Conservation (phyloP, 495 filamentous ascomycete genomes). For the Aspergillus nidulans region DNA sequence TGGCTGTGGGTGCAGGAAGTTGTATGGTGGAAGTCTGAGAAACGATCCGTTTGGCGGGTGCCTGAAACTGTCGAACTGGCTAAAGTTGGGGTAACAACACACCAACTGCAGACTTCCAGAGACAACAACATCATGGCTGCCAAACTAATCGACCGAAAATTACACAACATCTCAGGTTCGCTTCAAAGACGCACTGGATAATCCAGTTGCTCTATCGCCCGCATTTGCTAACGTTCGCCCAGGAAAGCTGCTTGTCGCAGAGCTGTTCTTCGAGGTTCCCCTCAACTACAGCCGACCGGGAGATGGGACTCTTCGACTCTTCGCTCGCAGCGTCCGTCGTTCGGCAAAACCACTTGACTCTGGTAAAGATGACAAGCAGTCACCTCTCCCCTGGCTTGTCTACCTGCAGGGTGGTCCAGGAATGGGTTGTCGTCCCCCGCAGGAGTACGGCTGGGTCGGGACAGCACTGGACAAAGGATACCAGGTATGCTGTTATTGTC, state of each 20-base stretch:
- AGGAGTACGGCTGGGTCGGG: slow-evolving; percentile 62
- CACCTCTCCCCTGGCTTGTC: slow-evolving; percentile 55
- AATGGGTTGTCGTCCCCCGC: slow-evolving; percentile 66
- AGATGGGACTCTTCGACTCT: slow-evolving; percentile 61
- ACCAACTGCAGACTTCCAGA: not conserved
- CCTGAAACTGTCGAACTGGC: not conserved
- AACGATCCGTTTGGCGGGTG: slow-evolving; percentile 2
- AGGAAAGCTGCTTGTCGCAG: slow-evolving; percentile 74
- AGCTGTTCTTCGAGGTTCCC: slow-evolving; percentile 83
- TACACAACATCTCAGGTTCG: slow-evolving; percentile 44
- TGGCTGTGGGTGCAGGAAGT: not conserved
- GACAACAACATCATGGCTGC: slow-evolving; percentile 28
- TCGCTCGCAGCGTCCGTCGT: slow-evolving; percentile 67
- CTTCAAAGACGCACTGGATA: not conserved
- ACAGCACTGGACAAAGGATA: slow-evolving; percentile 77
- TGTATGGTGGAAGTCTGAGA: not conserved
- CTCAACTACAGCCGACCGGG: slow-evolving; percentile 64
- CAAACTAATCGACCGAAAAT: slow-evolving; percentile 40
- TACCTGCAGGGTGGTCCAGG: slow-evolving; percentile 78
- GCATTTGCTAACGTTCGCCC: slow-evolving; percentile 4
- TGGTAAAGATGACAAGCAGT: slow-evolving; percentile 45
- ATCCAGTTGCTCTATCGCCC: not conserved
- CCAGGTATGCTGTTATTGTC: slow-evolving; percentile 35
- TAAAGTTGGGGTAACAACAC: not conserved
- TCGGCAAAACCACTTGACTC: slow-evolving; percentile 58